Evolutionary conservation across 2,329 filamentous ascomycete species (phyloP).

Genomic region (Pseudogymnoascus verrucosus): DNA sequence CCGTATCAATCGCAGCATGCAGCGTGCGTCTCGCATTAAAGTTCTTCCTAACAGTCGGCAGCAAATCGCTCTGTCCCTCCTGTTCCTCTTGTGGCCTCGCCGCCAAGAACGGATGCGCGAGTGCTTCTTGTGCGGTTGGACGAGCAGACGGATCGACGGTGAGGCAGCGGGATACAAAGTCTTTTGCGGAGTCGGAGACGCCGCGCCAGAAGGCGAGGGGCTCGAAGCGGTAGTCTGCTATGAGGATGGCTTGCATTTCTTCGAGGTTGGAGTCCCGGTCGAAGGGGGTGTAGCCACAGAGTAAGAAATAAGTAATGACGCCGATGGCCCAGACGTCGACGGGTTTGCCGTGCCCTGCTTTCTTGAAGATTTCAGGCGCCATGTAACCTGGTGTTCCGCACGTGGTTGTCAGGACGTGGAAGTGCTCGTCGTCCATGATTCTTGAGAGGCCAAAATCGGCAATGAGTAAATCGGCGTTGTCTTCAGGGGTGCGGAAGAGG

Average conservation of each 20-base stretch:
- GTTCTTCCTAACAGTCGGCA: constrained; percentile 66
- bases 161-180: constrained; percentile 87
- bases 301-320: constrained; percentile 96
- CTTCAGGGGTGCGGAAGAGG: constrained; percentile 91
- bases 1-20: constrained; percentile 63
- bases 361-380: constrained; percentile 99
- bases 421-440: constrained; percentile 99
- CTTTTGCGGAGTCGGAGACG: constrained; percentile 75
- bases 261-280: constrained; percentile 96
- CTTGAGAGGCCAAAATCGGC: constrained; percentile 88
- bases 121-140: constrained; percentile 80
- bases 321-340: constrained; percentile 98
- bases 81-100: constrained; percentile 38
- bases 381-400: constrained; percentile 98
- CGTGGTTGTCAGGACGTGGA: constrained; percentile 94
- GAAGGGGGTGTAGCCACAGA: constrained; percentile 97
- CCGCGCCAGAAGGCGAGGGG: constrained; percentile 95
- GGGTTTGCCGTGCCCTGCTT: constrained; percentile 94
- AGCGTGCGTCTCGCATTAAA: constrained; percentile 63
- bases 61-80: constrained; percentile 51
- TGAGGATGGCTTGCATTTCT: constrained; percentile 98
- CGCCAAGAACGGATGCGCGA: constrained; percentile 58
- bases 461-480: constrained; percentile 93
- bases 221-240: constrained; percentile 92
- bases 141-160: constrained; percentile 81